Base-by-base conservation (phyloP, 441 rosid genomes). In the Pelargonium myrrhifolium region DNA sequence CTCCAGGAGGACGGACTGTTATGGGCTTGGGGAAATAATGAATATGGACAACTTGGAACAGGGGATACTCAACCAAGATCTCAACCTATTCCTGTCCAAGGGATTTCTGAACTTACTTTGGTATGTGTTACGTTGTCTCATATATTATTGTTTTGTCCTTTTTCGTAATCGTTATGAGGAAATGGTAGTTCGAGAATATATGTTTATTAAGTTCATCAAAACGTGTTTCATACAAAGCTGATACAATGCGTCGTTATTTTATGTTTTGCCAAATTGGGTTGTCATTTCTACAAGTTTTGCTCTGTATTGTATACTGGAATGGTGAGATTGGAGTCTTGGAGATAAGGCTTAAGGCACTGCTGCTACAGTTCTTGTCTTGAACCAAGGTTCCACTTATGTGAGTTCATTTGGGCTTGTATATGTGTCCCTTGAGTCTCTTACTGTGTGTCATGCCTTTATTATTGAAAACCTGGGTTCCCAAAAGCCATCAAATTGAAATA, bases 1-100 rank as follows among this genome's bases (percentile, higher is more conserved):
- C 95, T 94, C 66, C 83, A 92, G 79, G 97, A 88, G 78, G 96
- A 92, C 76, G 98, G 97, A 72, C 81, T 84, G 67, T 76, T 92
- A 81, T 90, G 96, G 99, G 98, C 97, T 42, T 94, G 98, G 99
- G 99, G 99, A 40, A 94, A 89, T 76, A 94, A 94, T 67, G 99
- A 95, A 77, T 95, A 95, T 47, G 97, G 99, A 72, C 99, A 95
- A 74, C 99, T 95, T 81, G 99, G 99, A 69, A 95, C 97, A 6
- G 98, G 99, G 12, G 99, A 95, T 80, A 95, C 97, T 68, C 98
- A 95, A 72, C 99, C 99, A 10, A 87, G 97, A 84, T 95, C 98
- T 6, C 92, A 87, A 56, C 97, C 98, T 71, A 87, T 92, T 78
- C 87, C 80, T 51, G 97, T 92, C 77, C 88, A 90, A 74, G 98